A percentile compares a stretch with the other conserved stretches of the same genome.
These are phyloP conservation scores for Sporothrix schenckii DNA, from an alignment of 2,329 filamentous ascomycete species.

Conservation along the genomic window DNA sequence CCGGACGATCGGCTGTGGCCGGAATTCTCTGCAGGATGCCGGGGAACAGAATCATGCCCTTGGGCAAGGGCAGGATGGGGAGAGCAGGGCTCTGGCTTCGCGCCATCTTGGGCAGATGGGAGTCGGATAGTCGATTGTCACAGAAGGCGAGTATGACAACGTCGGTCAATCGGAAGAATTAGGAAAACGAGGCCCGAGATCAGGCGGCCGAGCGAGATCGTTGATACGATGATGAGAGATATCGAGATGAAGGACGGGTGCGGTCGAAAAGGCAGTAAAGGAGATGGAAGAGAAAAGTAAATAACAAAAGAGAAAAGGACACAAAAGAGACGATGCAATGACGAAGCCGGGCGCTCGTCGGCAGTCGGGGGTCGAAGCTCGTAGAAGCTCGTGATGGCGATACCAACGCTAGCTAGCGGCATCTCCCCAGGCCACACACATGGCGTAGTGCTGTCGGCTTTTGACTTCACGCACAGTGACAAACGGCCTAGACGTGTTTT, in stretches of 20 bases:
- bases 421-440: constrained; percentile 10
- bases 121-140: neutral
- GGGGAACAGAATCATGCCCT: constrained; percentile 80
- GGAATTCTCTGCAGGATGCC: constrained; percentile 83
- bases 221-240: neutral
- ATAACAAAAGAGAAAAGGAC: neutral
- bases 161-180: neutral
- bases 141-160: neutral
- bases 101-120: constrained; percentile 37
- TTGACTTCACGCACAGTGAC: neutral
- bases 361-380: constrained; percentile 29
- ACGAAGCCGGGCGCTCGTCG: neutral
- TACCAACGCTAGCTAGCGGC: constrained; percentile 10
- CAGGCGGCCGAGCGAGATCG: neutral
- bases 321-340: neutral
- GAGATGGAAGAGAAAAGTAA: neutral
- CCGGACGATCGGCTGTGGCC: constrained; percentile 75
- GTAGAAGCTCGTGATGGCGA: constrained; percentile 33
- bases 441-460: constrained; percentile 21
- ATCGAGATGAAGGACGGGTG: neutral
- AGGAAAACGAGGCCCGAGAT: constrained; percentile 13
- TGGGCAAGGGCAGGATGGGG: constrained; percentile 80
- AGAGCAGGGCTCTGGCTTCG: constrained; percentile 54
- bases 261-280: neutral
- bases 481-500: neutral